Conservation (phyloP, 2,329 filamentous ascomycete species). For the Cordyceps pruinosa region DNA sequence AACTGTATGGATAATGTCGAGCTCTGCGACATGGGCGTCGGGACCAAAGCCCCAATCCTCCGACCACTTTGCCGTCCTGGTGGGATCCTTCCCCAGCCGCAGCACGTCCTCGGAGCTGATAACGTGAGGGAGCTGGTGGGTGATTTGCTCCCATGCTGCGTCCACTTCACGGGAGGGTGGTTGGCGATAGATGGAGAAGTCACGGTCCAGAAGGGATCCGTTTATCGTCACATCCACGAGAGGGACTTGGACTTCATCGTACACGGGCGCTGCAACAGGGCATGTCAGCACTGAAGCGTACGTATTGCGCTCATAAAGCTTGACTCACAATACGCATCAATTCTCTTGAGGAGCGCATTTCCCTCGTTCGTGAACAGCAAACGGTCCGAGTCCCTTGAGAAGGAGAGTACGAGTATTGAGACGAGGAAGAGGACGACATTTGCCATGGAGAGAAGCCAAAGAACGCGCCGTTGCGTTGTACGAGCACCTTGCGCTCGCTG, state of each 20-base stretch:
- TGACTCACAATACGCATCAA: constrained; percentile 1
- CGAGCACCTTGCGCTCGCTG: not conserved
- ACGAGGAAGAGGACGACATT: not conserved
- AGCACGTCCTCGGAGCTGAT: constrained; percentile 6
- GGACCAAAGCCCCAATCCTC: not conserved
- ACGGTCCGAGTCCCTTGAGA: not conserved
- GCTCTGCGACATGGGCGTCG: constrained; percentile 7
- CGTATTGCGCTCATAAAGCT: not conserved
- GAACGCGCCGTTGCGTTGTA: not conserved
- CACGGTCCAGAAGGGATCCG: constrained; percentile 1
- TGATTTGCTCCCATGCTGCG: constrained; percentile 7
- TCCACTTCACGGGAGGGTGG: constrained; percentile 1
- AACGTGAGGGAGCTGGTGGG: not conserved
- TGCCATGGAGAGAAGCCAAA: not conserved
- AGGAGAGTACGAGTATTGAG: not conserved
- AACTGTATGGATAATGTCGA: constrained; percentile 8
- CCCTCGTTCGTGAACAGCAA: not conserved
- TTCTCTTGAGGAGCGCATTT: not conserved
- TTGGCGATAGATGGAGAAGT: not conserved
- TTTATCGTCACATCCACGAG: not conserved
- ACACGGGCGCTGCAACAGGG: not conserved
- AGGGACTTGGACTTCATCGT: not conserved
- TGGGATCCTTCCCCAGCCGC: constrained; percentile 6
- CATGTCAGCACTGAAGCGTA: not conserved
- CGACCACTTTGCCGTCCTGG: not conserved